Conservation (phyloP, 305 asterid species). For the Stenogyne calaminthoides region DNA sequence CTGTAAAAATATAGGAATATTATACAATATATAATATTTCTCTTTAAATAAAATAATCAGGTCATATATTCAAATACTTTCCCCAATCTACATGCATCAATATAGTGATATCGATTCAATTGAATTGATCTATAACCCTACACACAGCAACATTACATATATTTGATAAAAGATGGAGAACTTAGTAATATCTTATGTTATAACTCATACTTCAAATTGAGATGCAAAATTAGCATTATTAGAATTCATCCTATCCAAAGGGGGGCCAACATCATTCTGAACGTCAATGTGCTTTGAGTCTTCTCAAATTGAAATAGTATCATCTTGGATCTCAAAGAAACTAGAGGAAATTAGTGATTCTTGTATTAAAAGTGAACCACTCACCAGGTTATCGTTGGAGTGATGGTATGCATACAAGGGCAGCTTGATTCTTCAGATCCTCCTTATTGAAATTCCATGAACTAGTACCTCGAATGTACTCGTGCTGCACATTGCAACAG, state of each 20-base stretch:
- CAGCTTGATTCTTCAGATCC: slow-evolving; percentile 94
- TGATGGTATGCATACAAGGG: slow-evolving; percentile 66
- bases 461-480: slow-evolving; percentile 95
- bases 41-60: neutral
- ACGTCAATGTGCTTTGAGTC: slow-evolving; percentile 48
- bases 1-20: neutral
- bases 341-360: slow-evolving; percentile 27
- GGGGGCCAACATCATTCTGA: slow-evolving; percentile 48
- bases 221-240: slow-evolving; percentile 44
- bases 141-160: neutral
- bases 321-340: slow-evolving; percentile 76
- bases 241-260: slow-evolving; percentile 43
- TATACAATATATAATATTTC: too few species aligned
- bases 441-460: slow-evolving; percentile 96
- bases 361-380: slow-evolving; percentile 18
- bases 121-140: neutral
- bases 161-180: slow-evolving; percentile 14
- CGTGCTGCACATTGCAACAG: slow-evolving; percentile 67
- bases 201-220: slow-evolving; percentile 51
- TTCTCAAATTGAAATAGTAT: slow-evolving; percentile 54
- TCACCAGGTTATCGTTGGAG: slow-evolving; percentile 29
- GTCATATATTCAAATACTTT: neutral
- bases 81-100: neutral
- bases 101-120: neutral
- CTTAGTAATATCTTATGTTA: slow-evolving; percentile 1